A percentile compares a stretch with the other conserved stretches of the same genome.
phyloP scores from a whole-genome alignment of 192 early-diverging fungal genomes.

The Fimicolochytrium jonesii region DNA sequence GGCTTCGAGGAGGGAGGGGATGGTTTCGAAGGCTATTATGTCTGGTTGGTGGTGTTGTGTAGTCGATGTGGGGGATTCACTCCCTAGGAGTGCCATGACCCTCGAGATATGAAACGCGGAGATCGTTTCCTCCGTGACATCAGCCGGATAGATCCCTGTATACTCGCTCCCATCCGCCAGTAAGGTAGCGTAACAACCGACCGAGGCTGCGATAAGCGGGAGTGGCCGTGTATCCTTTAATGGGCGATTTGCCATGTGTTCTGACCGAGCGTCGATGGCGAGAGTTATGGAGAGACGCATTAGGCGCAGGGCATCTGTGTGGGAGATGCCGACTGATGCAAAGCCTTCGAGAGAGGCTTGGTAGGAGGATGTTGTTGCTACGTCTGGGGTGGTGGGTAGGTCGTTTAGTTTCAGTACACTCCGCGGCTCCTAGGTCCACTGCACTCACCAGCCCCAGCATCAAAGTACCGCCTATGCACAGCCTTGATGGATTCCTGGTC shows the following conservation, averaged over 20 bases:
- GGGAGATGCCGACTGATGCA: neutral
- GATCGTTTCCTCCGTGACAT: neutral
- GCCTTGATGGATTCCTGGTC: conserved; percentile 2
- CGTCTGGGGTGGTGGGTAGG: neutral
- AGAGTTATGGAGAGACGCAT: neutral
- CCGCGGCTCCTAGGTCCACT: too few relatives aligned
- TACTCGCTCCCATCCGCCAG: neutral
- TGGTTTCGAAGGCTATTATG: neutral
- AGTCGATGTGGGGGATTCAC: neutral
- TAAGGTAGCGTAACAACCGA: neutral
- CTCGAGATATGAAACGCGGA: neutral
- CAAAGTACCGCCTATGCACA: conserved; percentile 12
- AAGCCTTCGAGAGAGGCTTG: neutral
- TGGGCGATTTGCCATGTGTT: neutral
- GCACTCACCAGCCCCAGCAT: conserved; percentile 2
- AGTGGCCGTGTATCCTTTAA: too few relatives aligned
- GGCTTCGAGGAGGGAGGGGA: conserved; percentile 2
- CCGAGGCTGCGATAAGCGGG: neutral
- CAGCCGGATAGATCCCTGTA: neutral
- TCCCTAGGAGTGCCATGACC: neutral
- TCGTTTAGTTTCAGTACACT: too few relatives aligned
- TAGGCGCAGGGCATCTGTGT: neutral
- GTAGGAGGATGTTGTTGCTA: neutral
- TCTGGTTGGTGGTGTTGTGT: neutral
- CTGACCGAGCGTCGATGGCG: neutral